Percentiles rank a stretch among this genome's conserved stretches.
These are phyloP conservation scores for Colletotrichum chrysophilum DNA, from an alignment of 2,329 filamentous ascomycete genomes.

Conservation along the genomic window DNA sequence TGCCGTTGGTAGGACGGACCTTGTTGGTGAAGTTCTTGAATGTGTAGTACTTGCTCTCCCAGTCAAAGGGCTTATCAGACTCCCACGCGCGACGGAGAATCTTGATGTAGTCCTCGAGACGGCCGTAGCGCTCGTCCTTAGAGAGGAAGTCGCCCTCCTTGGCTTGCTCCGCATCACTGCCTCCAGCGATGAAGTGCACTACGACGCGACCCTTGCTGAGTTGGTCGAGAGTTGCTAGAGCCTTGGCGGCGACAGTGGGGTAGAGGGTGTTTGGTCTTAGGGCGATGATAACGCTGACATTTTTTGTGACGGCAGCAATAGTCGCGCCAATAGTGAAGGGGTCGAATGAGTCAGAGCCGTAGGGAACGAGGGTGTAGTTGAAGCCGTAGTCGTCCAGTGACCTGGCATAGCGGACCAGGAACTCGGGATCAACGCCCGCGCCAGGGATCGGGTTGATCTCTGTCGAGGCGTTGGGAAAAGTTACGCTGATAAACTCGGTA, in stretches of 20 bases:
- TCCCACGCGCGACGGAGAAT: slow-evolving; percentile 65
- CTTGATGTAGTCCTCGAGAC: slow-evolving; percentile 66
- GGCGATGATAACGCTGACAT: slow-evolving; percentile 66
- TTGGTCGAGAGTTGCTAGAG: slow-evolving; percentile 65
- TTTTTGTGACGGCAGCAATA: slow-evolving; percentile 61
- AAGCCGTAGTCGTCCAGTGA: slow-evolving; percentile 64
- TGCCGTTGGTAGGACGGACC: slow-evolving; percentile 57
- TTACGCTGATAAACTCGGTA: slow-evolving; percentile 63
- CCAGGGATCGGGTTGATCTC: slow-evolving; percentile 59
- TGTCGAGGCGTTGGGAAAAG: slow-evolving; percentile 61
- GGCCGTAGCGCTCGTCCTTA: slow-evolving; percentile 63
- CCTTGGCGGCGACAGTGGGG: slow-evolving; percentile 67
- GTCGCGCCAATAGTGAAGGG: slow-evolving; percentile 65
- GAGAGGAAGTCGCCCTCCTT: slow-evolving; percentile 63
- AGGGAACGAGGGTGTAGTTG: slow-evolving; percentile 67
- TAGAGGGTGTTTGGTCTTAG: slow-evolving; percentile 67
- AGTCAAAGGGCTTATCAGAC: slow-evolving; percentile 63
- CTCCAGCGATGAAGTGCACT: slow-evolving; percentile 68
- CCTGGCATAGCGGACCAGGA: slow-evolving; percentile 60
- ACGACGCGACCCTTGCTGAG: slow-evolving; percentile 62
- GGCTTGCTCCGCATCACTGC: slow-evolving; percentile 64
- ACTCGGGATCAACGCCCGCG: slow-evolving; percentile 59
- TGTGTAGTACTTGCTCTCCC: slow-evolving; percentile 63
- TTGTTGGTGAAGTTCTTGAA: slow-evolving; percentile 63
- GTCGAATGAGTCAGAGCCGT: slow-evolving; percentile 59